Conservation (phyloP, 805 yeast species). For the Nakazawaea wyomingensis region DNA sequence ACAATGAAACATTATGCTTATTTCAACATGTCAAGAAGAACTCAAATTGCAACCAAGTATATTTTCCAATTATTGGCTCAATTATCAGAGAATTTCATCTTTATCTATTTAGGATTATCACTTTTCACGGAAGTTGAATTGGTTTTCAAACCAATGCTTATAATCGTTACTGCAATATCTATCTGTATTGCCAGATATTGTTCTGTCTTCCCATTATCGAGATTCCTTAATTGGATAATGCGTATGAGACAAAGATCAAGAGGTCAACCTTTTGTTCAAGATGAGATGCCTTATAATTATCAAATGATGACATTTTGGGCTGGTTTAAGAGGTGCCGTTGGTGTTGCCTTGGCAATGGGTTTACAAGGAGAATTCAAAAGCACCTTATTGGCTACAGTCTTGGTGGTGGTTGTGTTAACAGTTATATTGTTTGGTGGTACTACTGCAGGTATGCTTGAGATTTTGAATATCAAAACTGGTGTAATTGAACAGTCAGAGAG, state of each 20-base stretch:
- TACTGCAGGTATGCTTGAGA: constrained; percentile 96
- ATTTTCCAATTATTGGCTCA: constrained; percentile 93
- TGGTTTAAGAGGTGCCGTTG: constrained; percentile 97
- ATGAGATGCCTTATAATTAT: constrained; percentile 90
- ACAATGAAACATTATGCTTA: constrained; percentile 96
- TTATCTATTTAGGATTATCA: constrained; percentile 90
- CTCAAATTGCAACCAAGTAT: constrained; percentile 94
- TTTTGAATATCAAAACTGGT: constrained; percentile 88
- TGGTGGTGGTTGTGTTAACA: constrained; percentile 94
- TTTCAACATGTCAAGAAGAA: constrained; percentile 94
- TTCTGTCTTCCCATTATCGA: constrained; percentile 92
- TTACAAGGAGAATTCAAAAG: constrained; percentile 89
- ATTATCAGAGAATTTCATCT: constrained; percentile 92
- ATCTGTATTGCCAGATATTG: constrained; percentile 96
- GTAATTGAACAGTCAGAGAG: constrained; percentile 76
- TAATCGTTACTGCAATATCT: constrained; percentile 82
- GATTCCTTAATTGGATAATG: constrained; percentile 74
- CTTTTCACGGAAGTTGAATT: constrained; percentile 93
- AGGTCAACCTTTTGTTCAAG: constrained; percentile 48
- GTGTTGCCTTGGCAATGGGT: constrained; percentile 98
- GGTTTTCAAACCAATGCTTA: constrained; percentile 88
- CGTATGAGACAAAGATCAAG: constrained; percentile 51
- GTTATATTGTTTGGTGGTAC: constrained; percentile 98
- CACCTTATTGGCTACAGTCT: constrained; percentile 85
- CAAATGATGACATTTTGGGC: constrained; percentile 99